Evolutionary conservation across 345 rosid genomes (phyloP), one percentile per base, ranked within the genome.

Genomic region (Citrus medica): DNA sequence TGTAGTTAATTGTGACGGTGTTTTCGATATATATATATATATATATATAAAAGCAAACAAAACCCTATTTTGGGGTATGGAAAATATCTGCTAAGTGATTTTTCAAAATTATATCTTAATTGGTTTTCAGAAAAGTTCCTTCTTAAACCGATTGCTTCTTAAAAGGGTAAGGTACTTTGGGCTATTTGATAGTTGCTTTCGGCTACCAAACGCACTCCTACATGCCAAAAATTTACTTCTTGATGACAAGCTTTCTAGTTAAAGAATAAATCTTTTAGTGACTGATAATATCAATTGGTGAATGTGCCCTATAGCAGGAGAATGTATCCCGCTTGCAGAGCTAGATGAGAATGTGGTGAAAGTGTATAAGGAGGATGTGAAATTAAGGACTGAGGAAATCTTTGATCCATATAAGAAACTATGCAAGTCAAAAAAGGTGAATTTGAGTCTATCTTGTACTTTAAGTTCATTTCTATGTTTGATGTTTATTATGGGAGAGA

Each of bases 301-400:
- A 37, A 2, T 58, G 67, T 38, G 33, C 65, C 7, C 24, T 42
- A 37, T 76, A 92, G 98, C 90, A 38, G 95, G 97, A 73, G 84
- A 83, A 76, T 83, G 83, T 78, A 89, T 90, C 24, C 89, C 94
- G 7, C 66, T 91, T 21, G 84, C 87, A 46, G 94, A 90, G 64
- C 78, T 95, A 83, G 92, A 89, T n/a, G 93, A 84, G 79, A 87
- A 85, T 73, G 88, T 92, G 78, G 98, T 93, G 73, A 78, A 82
- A 3, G 76, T 95, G 85, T 93, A 87, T 78, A 85, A 82, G 78
- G 51, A 87, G 78, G 98, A 95, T 76, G 78, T 85, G 83, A 90
- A 83, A 76, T 72, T 71, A 63, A 87, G 86, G 63, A 74, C 14
- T 32, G 87, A 89, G 76, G 83, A 89, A 66, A 85, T 87, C 30